Conservation (phyloP, 2,329 filamentous ascomycete genomes). For the Ramichloridium luteum region DNA sequence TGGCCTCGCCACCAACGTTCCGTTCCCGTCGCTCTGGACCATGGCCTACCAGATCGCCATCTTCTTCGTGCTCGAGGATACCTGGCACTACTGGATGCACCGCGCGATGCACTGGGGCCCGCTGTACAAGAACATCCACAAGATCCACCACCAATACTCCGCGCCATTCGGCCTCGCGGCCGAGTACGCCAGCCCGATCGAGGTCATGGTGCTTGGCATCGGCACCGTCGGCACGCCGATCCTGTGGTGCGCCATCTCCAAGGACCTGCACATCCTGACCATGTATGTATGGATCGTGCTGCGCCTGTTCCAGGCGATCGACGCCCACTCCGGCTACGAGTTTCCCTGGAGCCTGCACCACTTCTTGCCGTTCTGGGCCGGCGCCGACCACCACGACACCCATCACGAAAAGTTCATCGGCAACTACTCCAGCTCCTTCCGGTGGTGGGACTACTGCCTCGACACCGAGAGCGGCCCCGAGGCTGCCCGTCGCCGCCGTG, state of each 20-base stretch:
- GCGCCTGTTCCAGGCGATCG: slow-evolving; percentile 92
- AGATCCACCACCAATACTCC: slow-evolving; percentile 98
- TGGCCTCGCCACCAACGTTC: slow-evolving; percentile 76
- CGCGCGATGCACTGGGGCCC: slow-evolving; percentile 86
- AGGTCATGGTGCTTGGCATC: slow-evolving; percentile 86
- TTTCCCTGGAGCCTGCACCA: slow-evolving; percentile 96
- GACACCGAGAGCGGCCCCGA: slow-evolving; percentile 90
- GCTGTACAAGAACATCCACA: slow-evolving; percentile 93
- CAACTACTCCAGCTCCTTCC: slow-evolving; percentile 95
- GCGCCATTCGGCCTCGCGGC: slow-evolving; percentile 92
- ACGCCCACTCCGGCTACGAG: slow-evolving; percentile 94
- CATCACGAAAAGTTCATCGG: slow-evolving; percentile 99
- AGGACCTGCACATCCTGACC: slow-evolving; percentile 84
- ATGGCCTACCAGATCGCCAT: slow-evolving; percentile 86
- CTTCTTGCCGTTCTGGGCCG: slow-evolving; percentile 95
- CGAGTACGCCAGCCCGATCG: slow-evolving; percentile 94
- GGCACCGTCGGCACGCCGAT: slow-evolving; percentile 76
- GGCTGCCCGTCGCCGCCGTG: slow-evolving; percentile 70
- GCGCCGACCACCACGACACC: slow-evolving; percentile 88
- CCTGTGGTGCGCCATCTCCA: slow-evolving; percentile 68
- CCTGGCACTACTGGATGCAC: slow-evolving; percentile 98
- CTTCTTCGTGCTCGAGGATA: slow-evolving; percentile 91
- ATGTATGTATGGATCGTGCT: slow-evolving; percentile 96
- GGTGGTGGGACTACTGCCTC: slow-evolving; percentile 94
- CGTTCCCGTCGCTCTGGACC: slow-evolving; percentile 73